A percentile compares a stretch with the other conserved stretches of the same genome.
These are phyloP conservation scores for Euptelea pleiosperma DNA, from an alignment of 164 flowering plant species.

Conservation along the genomic window DNA sequence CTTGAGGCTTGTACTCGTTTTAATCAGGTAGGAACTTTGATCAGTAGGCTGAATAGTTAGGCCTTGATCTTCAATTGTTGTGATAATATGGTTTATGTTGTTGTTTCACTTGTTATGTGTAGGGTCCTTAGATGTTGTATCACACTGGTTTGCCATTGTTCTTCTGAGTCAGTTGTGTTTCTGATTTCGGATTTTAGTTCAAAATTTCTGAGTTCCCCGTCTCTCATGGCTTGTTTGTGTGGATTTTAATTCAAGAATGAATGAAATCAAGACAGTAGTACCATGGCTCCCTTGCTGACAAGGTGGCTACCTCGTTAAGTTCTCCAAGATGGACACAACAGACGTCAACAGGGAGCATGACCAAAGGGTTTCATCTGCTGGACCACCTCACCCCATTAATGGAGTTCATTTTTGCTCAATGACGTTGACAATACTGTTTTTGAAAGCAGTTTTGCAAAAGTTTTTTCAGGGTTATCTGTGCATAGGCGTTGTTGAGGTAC, in stretches of 20 bases:
- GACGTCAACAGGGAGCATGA: too few relatives aligned
- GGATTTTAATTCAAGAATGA: not conserved
- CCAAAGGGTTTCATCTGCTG: too few relatives aligned
- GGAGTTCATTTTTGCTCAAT: too few relatives aligned
- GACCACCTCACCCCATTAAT: too few relatives aligned
- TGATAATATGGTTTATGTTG: slow-evolving; percentile 11
- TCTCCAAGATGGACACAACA: too few relatives aligned
- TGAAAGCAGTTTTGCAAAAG: too few relatives aligned
- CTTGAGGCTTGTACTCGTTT: slow-evolving; percentile 9
- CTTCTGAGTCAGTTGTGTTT: slow-evolving; percentile 4
- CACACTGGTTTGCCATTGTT: slow-evolving; percentile 10
- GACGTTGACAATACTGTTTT: too few relatives aligned
- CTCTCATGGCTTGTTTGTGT: not conserved
- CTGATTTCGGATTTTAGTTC: not conserved
- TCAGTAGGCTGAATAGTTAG: slow-evolving; percentile 8
- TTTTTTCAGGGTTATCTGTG: too few relatives aligned
- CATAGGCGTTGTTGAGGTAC: too few relatives aligned
- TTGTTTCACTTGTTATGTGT: not conserved
- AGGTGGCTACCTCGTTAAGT: too few relatives aligned
- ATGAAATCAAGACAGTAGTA: too few relatives aligned
- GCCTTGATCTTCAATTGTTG: slow-evolving; percentile 17
- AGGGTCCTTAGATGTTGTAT: slow-evolving; percentile 10
- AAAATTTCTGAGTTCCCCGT: not conserved
- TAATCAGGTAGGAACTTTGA: slow-evolving; percentile 9
- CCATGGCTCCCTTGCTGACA: too few relatives aligned